Evolutionary conservation across 2,329 filamentous ascomycete species (phyloP), one percentile per base, ranked within the genome.

Genomic region (Apiospora koreana): DNA sequence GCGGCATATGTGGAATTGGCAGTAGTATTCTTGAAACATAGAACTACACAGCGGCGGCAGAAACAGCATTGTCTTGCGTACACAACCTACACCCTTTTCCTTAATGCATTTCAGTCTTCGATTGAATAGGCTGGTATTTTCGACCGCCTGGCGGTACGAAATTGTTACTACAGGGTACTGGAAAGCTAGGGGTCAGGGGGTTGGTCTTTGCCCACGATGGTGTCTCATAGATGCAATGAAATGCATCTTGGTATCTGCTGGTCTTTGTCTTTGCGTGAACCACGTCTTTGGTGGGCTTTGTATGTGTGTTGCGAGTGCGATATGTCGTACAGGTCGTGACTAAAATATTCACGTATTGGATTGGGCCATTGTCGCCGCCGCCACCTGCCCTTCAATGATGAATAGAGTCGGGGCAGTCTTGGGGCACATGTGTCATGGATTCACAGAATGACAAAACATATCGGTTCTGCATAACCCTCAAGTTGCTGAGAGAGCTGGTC

Each of bases 191-290:
- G 9, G 10, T 18, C 35, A 38, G 54, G 54, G 16, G 14, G 38
- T n/a, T n/a, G 38, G 41, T 5, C 28, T n/a, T 14, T n/a, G 21
- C 31, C 28, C 54, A 14, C 18, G 31, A 62, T 62, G 54, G 18
- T 62, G 21, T 62, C 54, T n/a, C 28, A 62, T 35, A 62, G 54
- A 62, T 62, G 54, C 54, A 62, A 62, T 62, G 31, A 62, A 62
- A 62, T 62, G 54, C 54, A 62, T 62, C 54, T 62, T 62, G 54
- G 31, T 62, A 62, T 38, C 31, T 38, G 54, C 38, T 62, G 54
- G 54, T n/a, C 8, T 38, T 62, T 21, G 31, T 38, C 18, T 12
- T 35, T 7, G 21, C 38, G 54, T 62, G 54, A 62, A 62, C 4
- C 35, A 18, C 10, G 31, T n/a, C 18, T n/a, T 62, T 6, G 31